A percentile compares a stretch with the other conserved stretches of the same genome.
Conservation (phyloP, 169 alveolate species). For the Cystoisospora suis region DNA sequence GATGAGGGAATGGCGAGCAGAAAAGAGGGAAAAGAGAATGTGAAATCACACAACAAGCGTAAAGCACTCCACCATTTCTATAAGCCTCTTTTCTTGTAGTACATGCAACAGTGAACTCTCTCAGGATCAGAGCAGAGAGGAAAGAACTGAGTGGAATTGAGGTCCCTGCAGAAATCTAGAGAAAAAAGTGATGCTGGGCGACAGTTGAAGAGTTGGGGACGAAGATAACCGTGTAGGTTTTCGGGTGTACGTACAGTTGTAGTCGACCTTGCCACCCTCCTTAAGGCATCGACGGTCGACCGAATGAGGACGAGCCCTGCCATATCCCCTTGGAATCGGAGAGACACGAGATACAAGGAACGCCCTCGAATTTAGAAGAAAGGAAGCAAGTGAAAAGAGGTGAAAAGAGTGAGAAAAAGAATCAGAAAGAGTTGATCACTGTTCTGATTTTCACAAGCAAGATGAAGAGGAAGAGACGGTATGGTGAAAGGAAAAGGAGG, state of each 20-base stretch:
- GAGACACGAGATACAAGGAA: neutral
- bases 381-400: neutral
- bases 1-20: too few species aligned
- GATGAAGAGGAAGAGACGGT: too few species aligned
- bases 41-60: too few species aligned
- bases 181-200: too few species aligned
- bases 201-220: too few species aligned
- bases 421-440: too few species aligned
- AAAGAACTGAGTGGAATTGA: neutral
- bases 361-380: neutral
- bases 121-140: neutral
- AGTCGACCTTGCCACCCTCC: neutral
- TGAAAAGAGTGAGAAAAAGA: too few species aligned
- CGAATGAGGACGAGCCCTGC: slow-evolving; percentile 11
- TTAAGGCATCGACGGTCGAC: neutral
- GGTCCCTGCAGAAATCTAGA: neutral
- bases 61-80: too few species aligned
- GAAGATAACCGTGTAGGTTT: neutral
- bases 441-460: too few species aligned
- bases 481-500: neutral
- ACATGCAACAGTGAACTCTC: neutral
- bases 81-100: neutral
- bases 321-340: neutral
- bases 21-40: too few species aligned
- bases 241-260: neutral